Conservation (phyloP, 2,329 filamentous ascomycete genomes). For the Aspergillus thermomutatus region DNA sequence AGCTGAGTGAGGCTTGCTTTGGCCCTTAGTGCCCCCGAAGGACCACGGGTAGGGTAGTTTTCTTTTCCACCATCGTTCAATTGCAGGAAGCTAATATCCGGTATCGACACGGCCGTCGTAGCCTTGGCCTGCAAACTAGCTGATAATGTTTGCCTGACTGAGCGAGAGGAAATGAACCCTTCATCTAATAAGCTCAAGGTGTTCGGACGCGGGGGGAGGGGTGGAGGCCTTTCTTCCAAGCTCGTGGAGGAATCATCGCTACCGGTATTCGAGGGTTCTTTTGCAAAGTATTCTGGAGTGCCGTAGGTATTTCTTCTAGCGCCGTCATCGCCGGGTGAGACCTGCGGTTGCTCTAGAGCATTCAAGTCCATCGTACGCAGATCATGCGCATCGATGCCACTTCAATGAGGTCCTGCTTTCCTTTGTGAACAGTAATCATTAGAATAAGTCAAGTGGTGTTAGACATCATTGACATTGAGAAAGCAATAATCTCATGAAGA, state of each 20-base stretch:
- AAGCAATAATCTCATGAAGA: not conserved
- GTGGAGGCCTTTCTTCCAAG: conserved; percentile 39
- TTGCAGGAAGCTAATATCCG: conserved; percentile 74
- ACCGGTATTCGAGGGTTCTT: conserved; percentile 15
- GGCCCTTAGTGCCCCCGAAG: conserved; percentile 27
- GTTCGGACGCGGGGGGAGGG: conserved; percentile 46
- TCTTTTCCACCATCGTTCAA: conserved; percentile 68
- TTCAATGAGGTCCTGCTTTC: not conserved
- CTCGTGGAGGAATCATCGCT: conserved; percentile 20
- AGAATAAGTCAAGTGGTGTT: not conserved
- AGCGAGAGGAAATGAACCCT: conserved; percentile 29
- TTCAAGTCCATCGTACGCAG: conserved; percentile 10
- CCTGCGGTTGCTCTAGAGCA: conserved; percentile 5
- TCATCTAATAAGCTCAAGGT: conserved; percentile 35
- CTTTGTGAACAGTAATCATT: not conserved
- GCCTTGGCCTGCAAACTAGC: conserved; percentile 57
- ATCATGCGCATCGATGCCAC: conserved; percentile 6
- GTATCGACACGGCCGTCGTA: conserved; percentile 79
- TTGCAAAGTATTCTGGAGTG: conserved; percentile 6
- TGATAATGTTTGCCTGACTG: conserved; percentile 32
- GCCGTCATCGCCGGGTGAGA: conserved; percentile 1
- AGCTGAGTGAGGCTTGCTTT: conserved; percentile 41
- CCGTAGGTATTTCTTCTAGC: conserved; percentile 8
- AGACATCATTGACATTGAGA: not conserved
- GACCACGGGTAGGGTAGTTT: conserved; percentile 50